Percentiles rank a stretch among this genome's conserved stretches.
phyloP scores from a whole-genome alignment of 2,329 filamentous ascomycete species.

The Exophiala sideris region DNA sequence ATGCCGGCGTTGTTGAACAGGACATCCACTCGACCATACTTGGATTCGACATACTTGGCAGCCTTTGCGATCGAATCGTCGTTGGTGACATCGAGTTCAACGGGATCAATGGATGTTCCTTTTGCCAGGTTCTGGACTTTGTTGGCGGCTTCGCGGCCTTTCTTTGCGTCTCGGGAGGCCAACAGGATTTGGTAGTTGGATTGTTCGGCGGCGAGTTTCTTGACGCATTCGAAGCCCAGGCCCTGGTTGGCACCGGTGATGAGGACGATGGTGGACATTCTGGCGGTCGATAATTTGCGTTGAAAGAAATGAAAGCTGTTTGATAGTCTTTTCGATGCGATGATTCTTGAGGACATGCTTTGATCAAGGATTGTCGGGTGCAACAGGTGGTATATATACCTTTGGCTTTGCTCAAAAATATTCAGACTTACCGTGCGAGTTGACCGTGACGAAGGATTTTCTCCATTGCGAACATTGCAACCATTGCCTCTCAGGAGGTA shows the following conservation, averaged over 20 bases:
- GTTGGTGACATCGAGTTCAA: slow-evolving; percentile 16
- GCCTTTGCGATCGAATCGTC: slow-evolving; percentile 20
- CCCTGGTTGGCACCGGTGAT: slow-evolving; percentile 24
- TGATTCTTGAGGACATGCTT: too few species aligned
- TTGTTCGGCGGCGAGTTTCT: slow-evolving; percentile 33
- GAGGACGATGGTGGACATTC: slow-evolving; percentile 13
- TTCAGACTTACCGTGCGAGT: too few species aligned
- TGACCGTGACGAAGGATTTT: too few species aligned
- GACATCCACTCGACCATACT: slow-evolving; percentile 23
- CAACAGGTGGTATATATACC: too few species aligned
- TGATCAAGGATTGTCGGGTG: too few species aligned
- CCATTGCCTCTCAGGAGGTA: too few species aligned
- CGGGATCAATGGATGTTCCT: slow-evolving; percentile 9
- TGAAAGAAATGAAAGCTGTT: too few species aligned
- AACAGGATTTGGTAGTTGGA: slow-evolving; percentile 32
- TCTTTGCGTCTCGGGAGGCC: slow-evolving; percentile 32
- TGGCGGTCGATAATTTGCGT: not conserved
- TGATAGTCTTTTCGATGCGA: too few species aligned
- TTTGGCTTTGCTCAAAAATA: too few species aligned
- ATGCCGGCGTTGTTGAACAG: slow-evolving; percentile 28
- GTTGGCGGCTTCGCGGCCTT: slow-evolving; percentile 34
- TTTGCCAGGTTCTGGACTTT: slow-evolving; percentile 7
- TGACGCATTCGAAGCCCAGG: slow-evolving; percentile 22
- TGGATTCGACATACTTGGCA: slow-evolving; percentile 18
- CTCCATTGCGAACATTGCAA: too few species aligned